Base-by-base conservation (phyloP, 768 basidiomycete genomes). In the Sarcodon aspratus region DNA sequence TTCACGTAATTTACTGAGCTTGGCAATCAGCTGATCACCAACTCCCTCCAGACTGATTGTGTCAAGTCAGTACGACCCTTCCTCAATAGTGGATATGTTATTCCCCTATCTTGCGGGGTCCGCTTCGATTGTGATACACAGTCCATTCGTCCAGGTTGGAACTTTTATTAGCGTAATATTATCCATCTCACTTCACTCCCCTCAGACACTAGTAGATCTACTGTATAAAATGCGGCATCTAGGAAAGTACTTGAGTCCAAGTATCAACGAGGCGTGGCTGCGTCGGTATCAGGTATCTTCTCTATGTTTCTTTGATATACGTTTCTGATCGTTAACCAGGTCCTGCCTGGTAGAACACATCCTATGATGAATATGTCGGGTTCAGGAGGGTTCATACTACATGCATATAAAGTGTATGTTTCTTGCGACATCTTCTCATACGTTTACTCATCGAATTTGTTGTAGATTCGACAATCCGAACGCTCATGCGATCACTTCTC, bases 281-380 rank as follows among this genome's bases (percentile, higher is more conserved):
- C 79, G 95, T 31, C 76, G 79, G 53, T 99, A 98, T 67, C 95
- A 98, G 63, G 79, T 79, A 51, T 27, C 42, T 27, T 15, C 34
- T 18, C 32, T 36, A 33, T 10, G 6, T 21, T 11, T 12, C 9
- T 36, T 8, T 3, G 11, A 21, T 34, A 36, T 17, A 31, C 45
- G 15, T 36, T 46, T 32, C 36, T 27, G 35, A 36, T 52, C n/a
- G 43, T 15, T 8, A 48, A 17, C 44, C 49, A 78, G 69, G 83
- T 93, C 12, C 72, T 99, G n/a, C 96, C 96, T 18, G 95, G 96
- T 18, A 76, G 96, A 34, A 95, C 90, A 36, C 96, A 99, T 68
- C 96, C 96, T 3, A 80, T 78, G 54, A 98, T 99, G 96, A 82
- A 73, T 49, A 87, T 81, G 50, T 84, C 88, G 17, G 90, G 89